Base-by-base conservation (phyloP, 1,284 basidiomycete species). In the Takashimella koratensis region DNA sequence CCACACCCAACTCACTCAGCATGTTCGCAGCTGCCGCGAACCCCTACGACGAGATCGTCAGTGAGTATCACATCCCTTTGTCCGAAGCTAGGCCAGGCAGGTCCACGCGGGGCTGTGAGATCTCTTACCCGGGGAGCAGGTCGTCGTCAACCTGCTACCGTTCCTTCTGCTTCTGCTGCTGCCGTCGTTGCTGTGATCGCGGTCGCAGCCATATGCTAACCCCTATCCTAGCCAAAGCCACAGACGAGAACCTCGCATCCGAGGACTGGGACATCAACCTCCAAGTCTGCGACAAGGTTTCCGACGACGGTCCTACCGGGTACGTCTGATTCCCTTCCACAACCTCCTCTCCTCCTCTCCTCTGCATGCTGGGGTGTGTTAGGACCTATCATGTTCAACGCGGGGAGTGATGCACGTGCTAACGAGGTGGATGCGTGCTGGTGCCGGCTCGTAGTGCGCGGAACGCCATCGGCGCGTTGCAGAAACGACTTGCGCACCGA, bases 181-280 rank as follows among this genome's bases (percentile, higher is more conserved):
- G 10, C 25, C 46, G 30, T 22, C 10, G 16, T 13, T 22, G 10
- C 40, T 43, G n/a, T n/a, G n/a, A n/a, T n/a, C n/a, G n/a, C 42
- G 20, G 6, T 43, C 13, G 6, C 42, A 5, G 12, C 8, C 42
- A 43, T 43, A n/a, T 43, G 42, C n/a, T 23, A 30, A 27, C 47
- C 45, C 41, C 49, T 55, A n/a, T 43, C 58, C 27, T 75, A 95
- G 90, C 77, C 66, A 93, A 95, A 78, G 90, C 94, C 24, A 97
- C 94, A 16, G 90, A 94, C 73, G 94, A 97, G 81, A 92, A 91
- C 74, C 80, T 94, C 52, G 94, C 93, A 1, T 81, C 83, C 54
- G 95, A 97, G 78, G 90, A 97, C 75, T 98, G 95, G 95, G 92
- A 94, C 74, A 79, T 93, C 55, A 92, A 96, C 59, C 76, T 98